Evolutionary conservation across 2,329 filamentous ascomycete genomes (phyloP), one percentile per base, ranked within the genome.

Genomic region (Cyphellophora attinorum): DNA sequence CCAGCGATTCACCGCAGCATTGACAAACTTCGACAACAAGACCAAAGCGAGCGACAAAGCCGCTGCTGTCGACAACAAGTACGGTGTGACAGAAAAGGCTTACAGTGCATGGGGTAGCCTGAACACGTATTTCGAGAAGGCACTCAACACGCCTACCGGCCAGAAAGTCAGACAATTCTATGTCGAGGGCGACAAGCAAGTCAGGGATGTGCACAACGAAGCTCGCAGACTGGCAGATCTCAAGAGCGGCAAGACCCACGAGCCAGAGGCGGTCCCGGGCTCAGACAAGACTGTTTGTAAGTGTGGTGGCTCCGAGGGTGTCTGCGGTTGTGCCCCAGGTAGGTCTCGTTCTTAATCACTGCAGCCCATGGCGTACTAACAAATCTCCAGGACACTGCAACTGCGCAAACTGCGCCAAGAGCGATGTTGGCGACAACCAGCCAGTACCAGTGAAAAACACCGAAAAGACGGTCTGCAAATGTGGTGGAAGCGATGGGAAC

Each of bases 41-140:
- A 85, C 84, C 65, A 82, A 93, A 54, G 89, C 88, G 34, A 81
- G 77, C 28, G 85, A 95, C 59, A 85, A 81, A 51, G 88, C 88
- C 43, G 81, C 79, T 64, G 79, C 80, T 2, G 72, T 89, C 34
- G 89, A 98, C 57, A 72, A 81, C 59, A 85, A 75, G 59, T 93
- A 94, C 63, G 81, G 82, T 50, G 76, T 96, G 54, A 74, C 75
- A 35, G 70, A 79, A 49, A 82, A 81, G 54, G 85, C 84, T 44
- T 74, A 68, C 53, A 72, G 63, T 39, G 74, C 70, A 40, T 79
- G 71, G 68, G 68, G 70, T 27, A 82, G 85, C 19, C 58, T 96
- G 41, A 70, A 69, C 59, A 85, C 81, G 10, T 98, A 96, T 74
- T 96, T 95, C 55, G 89, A 96, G 65, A 93, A 93, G 72, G 89